Evolutionary conservation across 331 rosid species (phyloP).

Genomic region (Stylosanthes scabra): DNA sequence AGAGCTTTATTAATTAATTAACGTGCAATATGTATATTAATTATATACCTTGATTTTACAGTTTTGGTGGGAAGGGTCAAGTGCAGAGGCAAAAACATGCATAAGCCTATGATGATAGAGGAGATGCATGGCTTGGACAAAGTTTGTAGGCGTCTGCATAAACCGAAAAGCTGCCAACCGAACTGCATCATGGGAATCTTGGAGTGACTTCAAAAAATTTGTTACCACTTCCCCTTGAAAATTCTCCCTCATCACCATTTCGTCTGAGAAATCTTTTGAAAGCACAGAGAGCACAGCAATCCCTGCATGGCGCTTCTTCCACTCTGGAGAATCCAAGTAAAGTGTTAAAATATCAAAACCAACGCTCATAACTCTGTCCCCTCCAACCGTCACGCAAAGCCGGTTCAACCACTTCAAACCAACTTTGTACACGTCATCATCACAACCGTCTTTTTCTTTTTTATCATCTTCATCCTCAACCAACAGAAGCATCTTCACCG

Average conservation of each 20-base stretch:
- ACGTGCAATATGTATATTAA: too few species aligned
- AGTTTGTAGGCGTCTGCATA: slow-evolving; percentile 45
- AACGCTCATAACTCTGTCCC: slow-evolving; percentile 5
- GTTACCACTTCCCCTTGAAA: slow-evolving; percentile 43
- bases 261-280: slow-evolving; percentile 46
- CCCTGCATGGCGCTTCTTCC: slow-evolving; percentile 54
- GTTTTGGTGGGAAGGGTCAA: slow-evolving; percentile 35
- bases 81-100: slow-evolving; percentile 48
- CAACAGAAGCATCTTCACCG: slow-evolving; percentile 35
- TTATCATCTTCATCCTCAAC: slow-evolving; percentile 24
- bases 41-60: slow-evolving; percentile 43
- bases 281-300: slow-evolving; percentile 41
- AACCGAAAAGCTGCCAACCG: slow-evolving; percentile 51
- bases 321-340: slow-evolving; percentile 38
- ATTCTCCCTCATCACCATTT: slow-evolving; percentile 49
- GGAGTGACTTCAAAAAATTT: slow-evolving; percentile 42
- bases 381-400: slow-evolving; percentile 42
- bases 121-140: slow-evolving; percentile 43
- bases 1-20: too few species aligned
- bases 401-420: slow-evolving; percentile 44
- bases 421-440: slow-evolving; percentile 19
- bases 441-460: slow-evolving; percentile 13
- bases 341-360: slow-evolving; percentile 27
- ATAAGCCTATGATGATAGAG: slow-evolving; percentile 46
- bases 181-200: slow-evolving; percentile 51